Evolutionary conservation across 2,329 filamentous ascomycete genomes (phyloP).

Genomic region (Fusarium secorum): DNA sequence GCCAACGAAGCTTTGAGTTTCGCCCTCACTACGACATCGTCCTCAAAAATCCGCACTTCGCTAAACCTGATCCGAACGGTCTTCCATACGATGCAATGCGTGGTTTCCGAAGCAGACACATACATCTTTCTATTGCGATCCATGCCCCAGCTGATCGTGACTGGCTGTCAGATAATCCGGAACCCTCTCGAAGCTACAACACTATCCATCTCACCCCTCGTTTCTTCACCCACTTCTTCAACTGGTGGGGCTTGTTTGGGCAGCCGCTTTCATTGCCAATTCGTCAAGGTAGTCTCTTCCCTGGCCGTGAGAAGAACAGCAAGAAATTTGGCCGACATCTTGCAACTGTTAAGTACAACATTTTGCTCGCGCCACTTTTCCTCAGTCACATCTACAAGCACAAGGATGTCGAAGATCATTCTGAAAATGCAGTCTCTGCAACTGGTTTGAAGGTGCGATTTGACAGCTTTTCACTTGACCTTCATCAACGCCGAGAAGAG

Average conservation of each 20-base stretch:
- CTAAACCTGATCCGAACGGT: conserved; percentile 65
- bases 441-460: conserved; percentile 96
- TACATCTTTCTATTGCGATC: conserved; percentile 92
- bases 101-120: conserved; percentile 96
- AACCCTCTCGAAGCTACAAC: conserved; percentile 91
- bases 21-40: conserved; percentile 91
- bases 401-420: conserved; percentile 89
- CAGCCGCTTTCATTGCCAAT: conserved; percentile 94
- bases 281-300: conserved; percentile 90
- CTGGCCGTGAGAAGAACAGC: conserved; percentile 91
- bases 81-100: conserved; percentile 87
- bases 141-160: conserved; percentile 86
- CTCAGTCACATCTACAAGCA: conserved; percentile 98
- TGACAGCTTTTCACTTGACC: conserved; percentile 95
- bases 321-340: conserved; percentile 98
- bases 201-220: conserved; percentile 92
- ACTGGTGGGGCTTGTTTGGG: conserved; percentile 97
- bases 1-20: conserved; percentile 83
- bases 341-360: conserved; percentile 98
- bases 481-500: conserved; percentile 92
- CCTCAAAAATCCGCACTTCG: conserved; percentile 79
- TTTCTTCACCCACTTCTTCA: conserved; percentile 98
- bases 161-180: conserved; percentile 78
- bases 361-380: conserved; percentile 90
- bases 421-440: conserved; percentile 79